These are phyloP conservation scores for Monosporascus sp. DNA, from an alignment of 2,329 filamentous ascomycete species.

Conservation along the genomic window DNA sequence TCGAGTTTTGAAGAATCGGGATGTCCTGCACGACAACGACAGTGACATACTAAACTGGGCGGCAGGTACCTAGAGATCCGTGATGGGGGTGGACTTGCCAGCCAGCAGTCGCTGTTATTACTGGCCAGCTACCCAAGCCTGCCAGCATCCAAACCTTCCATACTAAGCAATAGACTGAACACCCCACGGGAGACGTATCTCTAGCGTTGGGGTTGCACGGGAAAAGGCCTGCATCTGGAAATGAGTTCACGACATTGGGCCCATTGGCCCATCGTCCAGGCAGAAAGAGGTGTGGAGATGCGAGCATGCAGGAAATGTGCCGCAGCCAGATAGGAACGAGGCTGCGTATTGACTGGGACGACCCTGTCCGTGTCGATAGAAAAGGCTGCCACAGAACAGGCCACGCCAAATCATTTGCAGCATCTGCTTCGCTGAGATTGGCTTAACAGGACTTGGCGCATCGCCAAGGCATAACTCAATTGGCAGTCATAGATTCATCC, in stretches of 20 bases:
- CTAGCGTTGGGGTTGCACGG: neutral
- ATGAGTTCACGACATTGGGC: neutral
- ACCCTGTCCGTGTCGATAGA: too few species aligned
- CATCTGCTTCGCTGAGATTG: too few species aligned
- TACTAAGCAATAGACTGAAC: neutral
- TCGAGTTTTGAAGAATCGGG: slow-evolving; percentile 27
- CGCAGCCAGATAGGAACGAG: neutral
- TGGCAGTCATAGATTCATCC: too few species aligned
- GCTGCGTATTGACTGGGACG: neutral
- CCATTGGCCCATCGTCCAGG: neutral
- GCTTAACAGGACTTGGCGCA: too few species aligned
- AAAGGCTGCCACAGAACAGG: too few species aligned
- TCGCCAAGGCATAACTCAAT: too few species aligned
- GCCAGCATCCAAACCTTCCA: neutral
- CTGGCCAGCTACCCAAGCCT: neutral
- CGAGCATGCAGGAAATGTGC: neutral
- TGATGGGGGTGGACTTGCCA: neutral
- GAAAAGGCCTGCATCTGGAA: neutral
- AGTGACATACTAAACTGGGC: slow-evolving; percentile 1
- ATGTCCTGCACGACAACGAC: slow-evolving; percentile 1
- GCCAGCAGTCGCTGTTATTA: neutral
- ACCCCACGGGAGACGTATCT: neutral
- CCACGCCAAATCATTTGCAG: too few species aligned
- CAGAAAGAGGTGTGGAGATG: too few species aligned
- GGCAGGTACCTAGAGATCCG: neutral